These are phyloP conservation scores for Plasmodium knowlesi DNA, from an alignment of 169 alveolate species.

Conservation along the genomic window DNA sequence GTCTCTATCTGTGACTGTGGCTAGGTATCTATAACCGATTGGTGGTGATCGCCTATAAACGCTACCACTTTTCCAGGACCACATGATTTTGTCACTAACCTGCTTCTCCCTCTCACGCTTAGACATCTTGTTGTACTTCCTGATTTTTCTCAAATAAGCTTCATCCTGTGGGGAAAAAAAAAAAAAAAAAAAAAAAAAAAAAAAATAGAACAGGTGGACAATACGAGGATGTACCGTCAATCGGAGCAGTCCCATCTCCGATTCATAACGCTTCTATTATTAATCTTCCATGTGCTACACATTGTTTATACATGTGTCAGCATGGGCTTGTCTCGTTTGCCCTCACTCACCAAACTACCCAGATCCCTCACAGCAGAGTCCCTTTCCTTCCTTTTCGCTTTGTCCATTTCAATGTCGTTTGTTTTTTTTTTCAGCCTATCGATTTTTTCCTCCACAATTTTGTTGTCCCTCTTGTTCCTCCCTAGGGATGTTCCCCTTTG, in stretches of 20 bases:
- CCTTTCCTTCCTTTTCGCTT: slow-evolving; percentile 21
- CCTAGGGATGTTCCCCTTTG: background rate
- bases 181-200: slow-evolving; percentile 7
- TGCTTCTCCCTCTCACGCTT: slow-evolving; percentile 49
- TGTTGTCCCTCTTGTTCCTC: background rate
- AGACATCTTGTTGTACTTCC: slow-evolving; percentile 54
- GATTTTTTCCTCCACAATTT: slow-evolving; percentile 12
- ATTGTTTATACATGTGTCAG: background rate
- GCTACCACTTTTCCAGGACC: too few species aligned
- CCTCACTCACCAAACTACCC: slow-evolving; percentile 1
- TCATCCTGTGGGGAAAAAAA: slow-evolving; percentile 25
- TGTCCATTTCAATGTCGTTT: slow-evolving; percentile 79
- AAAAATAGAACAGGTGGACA: background rate
- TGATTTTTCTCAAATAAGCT: slow-evolving; percentile 18
- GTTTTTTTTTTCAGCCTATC: slow-evolving; percentile 79
- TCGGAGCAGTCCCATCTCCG: background rate
- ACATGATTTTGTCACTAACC: background rate
- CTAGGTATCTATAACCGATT: background rate
- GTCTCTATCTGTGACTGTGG: background rate
- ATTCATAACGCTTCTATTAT: background rate
- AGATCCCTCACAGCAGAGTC: background rate
- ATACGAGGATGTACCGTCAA: background rate
- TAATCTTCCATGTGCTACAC: background rate
- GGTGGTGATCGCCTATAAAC: background rate
- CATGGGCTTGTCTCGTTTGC: background rate